Evolutionary conservation across 768 basidiomycete species (phyloP), one percentile per base, ranked within the genome.

Genomic region (Mycena vitilis): DNA sequence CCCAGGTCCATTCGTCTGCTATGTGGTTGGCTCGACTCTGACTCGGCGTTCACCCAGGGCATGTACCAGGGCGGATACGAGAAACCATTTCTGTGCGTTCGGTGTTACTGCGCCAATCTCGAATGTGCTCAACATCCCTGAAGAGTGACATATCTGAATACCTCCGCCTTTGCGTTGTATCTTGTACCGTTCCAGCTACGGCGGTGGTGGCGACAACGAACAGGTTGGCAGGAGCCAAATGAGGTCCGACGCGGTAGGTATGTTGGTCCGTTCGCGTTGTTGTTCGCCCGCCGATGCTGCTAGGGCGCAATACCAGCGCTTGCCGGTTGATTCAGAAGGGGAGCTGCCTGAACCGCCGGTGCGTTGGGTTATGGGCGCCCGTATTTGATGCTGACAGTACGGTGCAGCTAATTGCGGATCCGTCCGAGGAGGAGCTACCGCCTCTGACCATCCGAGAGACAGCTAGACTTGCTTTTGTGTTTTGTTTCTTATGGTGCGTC

Each of bases 131-230:
- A 52, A 5, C 23, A n/a, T 49, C 58, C 58, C 47, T 25, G 48
- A 65, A 94, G 93, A 65, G 87, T 95, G 58, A 96, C 97, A 13
- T 99, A 98, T 75, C 82, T 97, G 76, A 95, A 91, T 79, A 98
- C 96, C 1, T 91, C 93, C 69, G 85, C 95, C n/a, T 99, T 99
- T 76, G 81, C 88, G 5, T 73, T 95, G 16, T 96, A 96, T 80
- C 89, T 96, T 37, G 59, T 95, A 4, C 94, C 94, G 0, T 87
- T 82, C 58, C 64, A 81, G 44, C 73, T 88, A 56, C 81, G 83
- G 58, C 79, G 72, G 59, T 73, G 71, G 38, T 75, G 59, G 54
- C 70, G 66, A 55, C 45, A 60, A 36, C 66, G 69, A 56, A 57
- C 76, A 60, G 74, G 71, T 1, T 40, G 42, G 23, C 38, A 48